Evolutionary conservation across 78 protist genomes (phyloP).

Genomic region (Bodo saltans): DNA sequence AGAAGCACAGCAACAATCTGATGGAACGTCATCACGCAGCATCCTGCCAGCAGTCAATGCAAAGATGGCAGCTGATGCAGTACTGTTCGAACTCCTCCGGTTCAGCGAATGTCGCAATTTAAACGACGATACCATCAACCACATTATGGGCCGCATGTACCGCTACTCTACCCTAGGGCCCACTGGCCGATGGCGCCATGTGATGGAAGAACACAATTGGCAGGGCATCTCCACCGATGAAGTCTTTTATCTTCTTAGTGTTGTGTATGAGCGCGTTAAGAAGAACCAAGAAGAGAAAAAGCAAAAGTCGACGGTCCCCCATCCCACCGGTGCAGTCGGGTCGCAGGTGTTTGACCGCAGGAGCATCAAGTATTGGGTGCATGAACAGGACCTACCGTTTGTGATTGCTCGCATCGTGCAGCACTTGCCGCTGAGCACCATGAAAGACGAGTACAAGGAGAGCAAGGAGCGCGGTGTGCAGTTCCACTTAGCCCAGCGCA

Average conservation of each 20-base stretch:
- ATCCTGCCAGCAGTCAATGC: no score
- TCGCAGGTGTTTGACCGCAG: slow-evolving; percentile 40
- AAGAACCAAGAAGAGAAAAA: background rate
- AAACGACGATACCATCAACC: background rate
- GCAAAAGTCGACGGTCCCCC: background rate
- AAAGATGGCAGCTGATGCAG: background rate
- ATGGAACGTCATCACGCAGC: no score
- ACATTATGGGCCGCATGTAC: background rate
- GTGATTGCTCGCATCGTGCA: slow-evolving; percentile 31
- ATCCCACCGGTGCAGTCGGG: no score
- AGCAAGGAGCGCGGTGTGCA: background rate
- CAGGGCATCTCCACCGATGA: background rate
- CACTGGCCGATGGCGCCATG: background rate
- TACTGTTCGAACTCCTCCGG: background rate
- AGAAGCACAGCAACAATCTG: no score
- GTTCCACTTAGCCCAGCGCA: background rate
- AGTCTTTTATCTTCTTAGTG: background rate
- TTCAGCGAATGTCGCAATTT: background rate
- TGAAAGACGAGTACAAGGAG: background rate
- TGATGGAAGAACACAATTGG: no score
- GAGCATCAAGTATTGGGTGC: slow-evolving; percentile 61
- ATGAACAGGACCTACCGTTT: slow-evolving; percentile 23
- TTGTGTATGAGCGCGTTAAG: background rate
- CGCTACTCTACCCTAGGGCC: background rate
- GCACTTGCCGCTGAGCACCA: slow-evolving; percentile 27